These are phyloP conservation scores for Toxicodendron radicans DNA, from an alignment of 345 rosid genomes.

Conservation along the genomic window DNA sequence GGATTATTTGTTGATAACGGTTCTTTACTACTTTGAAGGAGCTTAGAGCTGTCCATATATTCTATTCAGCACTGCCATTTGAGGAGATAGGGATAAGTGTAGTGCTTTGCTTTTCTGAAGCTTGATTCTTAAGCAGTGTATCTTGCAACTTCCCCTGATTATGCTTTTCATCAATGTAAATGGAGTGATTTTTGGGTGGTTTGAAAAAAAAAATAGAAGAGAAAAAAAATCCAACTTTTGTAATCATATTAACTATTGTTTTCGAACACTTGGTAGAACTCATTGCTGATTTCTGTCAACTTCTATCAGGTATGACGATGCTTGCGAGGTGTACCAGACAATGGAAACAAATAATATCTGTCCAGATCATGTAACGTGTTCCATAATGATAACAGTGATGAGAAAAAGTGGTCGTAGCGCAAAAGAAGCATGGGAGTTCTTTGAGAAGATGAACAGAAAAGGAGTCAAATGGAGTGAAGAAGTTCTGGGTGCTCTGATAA, in stretches of 20 bases:
- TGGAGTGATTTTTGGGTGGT: not conserved
- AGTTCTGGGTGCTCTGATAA: slow-evolving; percentile 65
- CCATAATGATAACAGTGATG: slow-evolving; percentile 72
- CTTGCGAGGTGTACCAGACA: slow-evolving; percentile 58
- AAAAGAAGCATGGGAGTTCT: slow-evolving; percentile 77
- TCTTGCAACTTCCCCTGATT: not conserved
- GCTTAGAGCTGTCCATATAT: not conserved
- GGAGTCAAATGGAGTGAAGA: slow-evolving; percentile 78
- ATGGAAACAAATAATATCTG: slow-evolving; percentile 62
- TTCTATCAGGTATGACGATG: slow-evolving; percentile 64
- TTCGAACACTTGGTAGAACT: not conserved
- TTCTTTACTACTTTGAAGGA: not conserved
- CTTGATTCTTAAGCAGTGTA: not conserved
- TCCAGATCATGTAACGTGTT: slow-evolving; percentile 75
- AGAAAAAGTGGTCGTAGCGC: slow-evolving; percentile 65
- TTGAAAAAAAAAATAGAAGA: not conserved
- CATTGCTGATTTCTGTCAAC: slow-evolving; percentile 14
- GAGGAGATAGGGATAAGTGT: not conserved
- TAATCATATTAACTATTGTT: not conserved
- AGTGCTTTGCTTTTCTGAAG: not conserved
- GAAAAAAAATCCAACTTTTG: not conserved
- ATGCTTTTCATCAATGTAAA: not conserved
- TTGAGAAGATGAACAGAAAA: slow-evolving; percentile 69
- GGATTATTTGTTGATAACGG: not conserved
- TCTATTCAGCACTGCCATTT: not conserved